phyloP scores from a whole-genome alignment of 1,284 basidiomycete genomes.

The Amylostereum areolatum region DNA sequence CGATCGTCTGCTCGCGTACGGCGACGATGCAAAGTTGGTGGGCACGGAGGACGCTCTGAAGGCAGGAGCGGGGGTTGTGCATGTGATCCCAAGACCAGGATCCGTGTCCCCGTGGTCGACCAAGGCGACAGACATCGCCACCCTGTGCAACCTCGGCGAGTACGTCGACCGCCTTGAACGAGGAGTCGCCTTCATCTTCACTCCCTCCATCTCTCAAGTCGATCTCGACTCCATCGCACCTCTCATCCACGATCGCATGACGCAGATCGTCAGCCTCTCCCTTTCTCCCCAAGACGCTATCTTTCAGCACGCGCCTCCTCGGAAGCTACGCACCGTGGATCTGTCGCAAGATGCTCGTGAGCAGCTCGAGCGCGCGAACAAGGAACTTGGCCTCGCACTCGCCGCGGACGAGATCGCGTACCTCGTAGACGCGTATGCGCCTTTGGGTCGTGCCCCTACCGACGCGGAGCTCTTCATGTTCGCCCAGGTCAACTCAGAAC shows the following conservation, averaged over 20 bases:
- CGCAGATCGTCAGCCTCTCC: slow-evolving; percentile 64
- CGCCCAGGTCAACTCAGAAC: slow-evolving; percentile 99
- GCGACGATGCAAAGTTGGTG: slow-evolving; percentile 63
- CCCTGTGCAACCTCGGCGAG: slow-evolving; percentile 73
- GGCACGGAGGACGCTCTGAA: slow-evolving; percentile 38
- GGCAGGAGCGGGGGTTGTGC: slow-evolving; percentile 44
- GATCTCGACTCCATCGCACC: slow-evolving; percentile 51
- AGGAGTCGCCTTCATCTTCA: slow-evolving; percentile 71
- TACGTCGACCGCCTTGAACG: slow-evolving; percentile 82
- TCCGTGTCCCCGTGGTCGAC: slow-evolving; percentile 94
- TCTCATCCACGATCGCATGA: slow-evolving; percentile 94
- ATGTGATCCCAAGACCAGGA: slow-evolving; percentile 74
- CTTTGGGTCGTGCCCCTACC: slow-evolving; percentile 78
- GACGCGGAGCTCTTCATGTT: slow-evolving; percentile 99
- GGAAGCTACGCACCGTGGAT: slow-evolving; percentile 68
- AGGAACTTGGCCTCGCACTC: slow-evolving; percentile 84
- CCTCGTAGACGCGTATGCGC: slow-evolving; percentile 30
- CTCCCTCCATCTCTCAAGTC: slow-evolving; percentile 31
- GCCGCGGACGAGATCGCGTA: slow-evolving; percentile 77
- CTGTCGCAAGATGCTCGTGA: slow-evolving; percentile 42
- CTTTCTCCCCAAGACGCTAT: slow-evolving; percentile 58
- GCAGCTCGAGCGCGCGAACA: slow-evolving; percentile 76
- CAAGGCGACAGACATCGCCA: slow-evolving; percentile 93
- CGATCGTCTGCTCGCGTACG: slow-evolving; percentile 80
- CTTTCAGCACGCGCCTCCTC: slow-evolving; percentile 68